A percentile compares a stretch with the other conserved stretches of the same genome.
phyloP scores from a whole-genome alignment of 345 rosid species.

The Trapa incisa region DNA sequence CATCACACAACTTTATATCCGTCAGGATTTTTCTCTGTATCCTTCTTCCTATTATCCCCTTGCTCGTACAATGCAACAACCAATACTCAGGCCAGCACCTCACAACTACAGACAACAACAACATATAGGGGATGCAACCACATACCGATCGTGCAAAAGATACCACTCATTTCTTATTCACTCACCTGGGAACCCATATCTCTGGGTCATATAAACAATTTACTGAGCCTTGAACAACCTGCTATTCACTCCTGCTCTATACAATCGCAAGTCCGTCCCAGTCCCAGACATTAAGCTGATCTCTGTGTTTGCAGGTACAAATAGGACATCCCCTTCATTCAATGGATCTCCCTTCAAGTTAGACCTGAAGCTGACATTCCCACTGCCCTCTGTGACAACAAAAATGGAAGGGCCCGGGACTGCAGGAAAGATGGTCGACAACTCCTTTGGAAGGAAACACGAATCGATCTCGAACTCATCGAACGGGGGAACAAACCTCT shows the following conservation, averaged over 20 bases:
- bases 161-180: neutral
- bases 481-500: conserved; percentile 83
- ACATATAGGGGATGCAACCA: neutral
- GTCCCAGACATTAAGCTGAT: conserved; percentile 36
- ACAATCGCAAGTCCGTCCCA: conserved; percentile 50
- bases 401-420: conserved; percentile 76
- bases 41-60: neutral
- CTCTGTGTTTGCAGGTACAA: conserved; percentile 60
- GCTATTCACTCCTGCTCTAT: conserved; percentile 78
- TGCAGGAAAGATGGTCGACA: conserved; percentile 54
- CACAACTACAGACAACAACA: neutral
- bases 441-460: conserved; percentile 56
- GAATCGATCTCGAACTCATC: conserved; percentile 84
- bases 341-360: conserved; percentile 19
- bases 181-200: neutral
- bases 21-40: neutral
- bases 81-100: neutral
- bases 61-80: neutral
- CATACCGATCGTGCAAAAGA: neutral
- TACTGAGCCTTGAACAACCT: conserved; percentile 18
- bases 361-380: conserved; percentile 33
- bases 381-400: conserved; percentile 49
- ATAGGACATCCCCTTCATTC: conserved; percentile 61
- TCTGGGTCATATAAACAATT: neutral
- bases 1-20: neutral